Evolutionary conservation across 768 basidiomycete species (phyloP), one percentile per base, ranked within the genome.

Genomic region (Terana coerulea): DNA sequence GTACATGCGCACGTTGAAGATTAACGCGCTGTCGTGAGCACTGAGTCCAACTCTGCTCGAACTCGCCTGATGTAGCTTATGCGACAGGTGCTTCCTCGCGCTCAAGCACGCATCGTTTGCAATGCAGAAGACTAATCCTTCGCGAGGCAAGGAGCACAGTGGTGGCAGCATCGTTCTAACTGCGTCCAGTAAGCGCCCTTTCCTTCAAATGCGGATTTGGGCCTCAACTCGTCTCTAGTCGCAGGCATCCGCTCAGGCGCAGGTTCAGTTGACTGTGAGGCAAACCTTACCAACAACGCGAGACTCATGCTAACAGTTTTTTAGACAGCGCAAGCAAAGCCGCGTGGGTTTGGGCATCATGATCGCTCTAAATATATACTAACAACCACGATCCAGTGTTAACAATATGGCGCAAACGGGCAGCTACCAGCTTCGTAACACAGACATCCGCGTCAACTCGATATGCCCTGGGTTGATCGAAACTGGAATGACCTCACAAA

Each of bases 391-490:
- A 11, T 21, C 3, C 14, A 93, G 89, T 10, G 93, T 97, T 21
- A 92, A 91, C 65, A 91, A 84, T 39, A 83, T 95, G 59, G 94
- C 91, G 7, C 81, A 91, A 62, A 94, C 88, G 3, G 74, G 83
- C 10, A 80, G 83, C 4, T 90, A 86, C 65, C 88, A 92, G 66
- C 77, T 95, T 21, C 78, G 84, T 57, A 86, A 78, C 64, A 85
- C 83, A 1, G 87, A 92, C 67, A 78, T 98, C 57, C 88, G 95
- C 37, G 86, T 97, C 56, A 95, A 93, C 67, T 75, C 85, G 37
- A 83, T 97, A 59, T 95, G 92, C 62, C 95, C 95, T 5, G 94
- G 93, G 12, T 70, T 97, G 51, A 92, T 97, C 61, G 89, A 95
- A 72, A 98, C 94, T 8, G 88, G 85, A 44, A 97, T 98, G 91